These are phyloP conservation scores for Pseudognaphalium luteoalbum DNA, from an alignment of 129 eudicot genomes.

Conservation along the genomic window DNA sequence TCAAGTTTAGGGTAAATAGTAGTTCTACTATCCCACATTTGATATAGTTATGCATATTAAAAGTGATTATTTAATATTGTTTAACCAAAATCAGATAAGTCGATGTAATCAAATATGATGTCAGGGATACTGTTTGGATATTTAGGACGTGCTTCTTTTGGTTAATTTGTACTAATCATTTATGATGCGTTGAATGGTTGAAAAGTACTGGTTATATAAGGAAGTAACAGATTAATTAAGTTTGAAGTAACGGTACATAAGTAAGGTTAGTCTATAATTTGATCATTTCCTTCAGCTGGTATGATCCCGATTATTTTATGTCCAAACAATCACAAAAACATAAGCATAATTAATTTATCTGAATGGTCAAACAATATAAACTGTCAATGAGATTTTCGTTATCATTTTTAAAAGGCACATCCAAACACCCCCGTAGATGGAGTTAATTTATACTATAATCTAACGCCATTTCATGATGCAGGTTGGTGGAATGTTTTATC, in stretches of 20 bases:
- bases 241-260: background rate
- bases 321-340: background rate
- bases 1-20: background rate
- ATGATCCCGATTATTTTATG: background rate
- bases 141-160: background rate
- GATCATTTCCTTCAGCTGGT: background rate
- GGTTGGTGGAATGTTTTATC: conserved; percentile 96
- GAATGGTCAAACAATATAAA: background rate
- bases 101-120: background rate
- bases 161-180: background rate
- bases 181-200: background rate
- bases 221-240: background rate
- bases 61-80: background rate
- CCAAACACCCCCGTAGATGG: background rate
- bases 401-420: background rate
- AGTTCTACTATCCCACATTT: background rate
- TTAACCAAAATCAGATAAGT: background rate
- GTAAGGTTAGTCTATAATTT: background rate
- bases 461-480: conserved; percentile 21
- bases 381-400: background rate
- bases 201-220: background rate
- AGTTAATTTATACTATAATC: background rate
- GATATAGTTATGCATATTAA: background rate
- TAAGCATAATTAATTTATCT: background rate
- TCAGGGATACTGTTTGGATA: background rate